Base-by-base conservation (phyloP, 2,329 filamentous ascomycete species). In the Monosporascus sp. region DNA sequence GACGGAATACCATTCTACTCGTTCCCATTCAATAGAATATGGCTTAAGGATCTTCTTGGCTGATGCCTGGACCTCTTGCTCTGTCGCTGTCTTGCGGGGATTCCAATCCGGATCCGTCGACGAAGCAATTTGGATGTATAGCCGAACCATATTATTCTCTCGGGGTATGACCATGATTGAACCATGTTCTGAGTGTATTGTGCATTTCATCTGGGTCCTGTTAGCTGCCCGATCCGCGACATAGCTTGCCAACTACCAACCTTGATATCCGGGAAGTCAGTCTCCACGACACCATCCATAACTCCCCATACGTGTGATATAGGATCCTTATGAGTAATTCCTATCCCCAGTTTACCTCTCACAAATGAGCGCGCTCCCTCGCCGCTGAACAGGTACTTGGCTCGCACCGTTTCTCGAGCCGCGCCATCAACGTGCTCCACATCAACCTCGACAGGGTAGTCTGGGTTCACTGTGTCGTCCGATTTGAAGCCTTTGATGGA, bases 81-180 rank as follows among this genome's bases (percentile, higher is more conserved):
- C 77, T 0, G 83, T 85, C 8, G 86, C 83, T 1, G 83, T 82
- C 61, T 80, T 83, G 51, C 82, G 77, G 1, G 83, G 82, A 57
- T 81, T 74, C 73, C 80, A 85, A 58, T 86, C 79, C 44, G 80
- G 66, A 50, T 84, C 81, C 8, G 79, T 81, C 2, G 81, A 84
- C 1, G 81, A 82, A 7, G 79, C 78, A 45, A 85, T 81, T 62
- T 89, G 88, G 52, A 90, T 82, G 59, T 89, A 86, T 18, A 88
- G 78, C 20, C 87, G 78, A 48, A 88, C 85, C 70, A 88, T 81
- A 55, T 84, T 81, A 51, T 81, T 71, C 66, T 89, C 86, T 24
- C 86, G 78, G 1, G 88, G 88, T 53, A 93, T 91, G 5, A 91
- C 84, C 82, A 92, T 88, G 63, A 92, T 85, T 18, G 86, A 90